Percentiles rank a stretch among this genome's conserved stretches.
Evolutionary conservation across 2,329 filamentous ascomycete species (phyloP).

Genomic region (Hypoxylon sp.): DNA sequence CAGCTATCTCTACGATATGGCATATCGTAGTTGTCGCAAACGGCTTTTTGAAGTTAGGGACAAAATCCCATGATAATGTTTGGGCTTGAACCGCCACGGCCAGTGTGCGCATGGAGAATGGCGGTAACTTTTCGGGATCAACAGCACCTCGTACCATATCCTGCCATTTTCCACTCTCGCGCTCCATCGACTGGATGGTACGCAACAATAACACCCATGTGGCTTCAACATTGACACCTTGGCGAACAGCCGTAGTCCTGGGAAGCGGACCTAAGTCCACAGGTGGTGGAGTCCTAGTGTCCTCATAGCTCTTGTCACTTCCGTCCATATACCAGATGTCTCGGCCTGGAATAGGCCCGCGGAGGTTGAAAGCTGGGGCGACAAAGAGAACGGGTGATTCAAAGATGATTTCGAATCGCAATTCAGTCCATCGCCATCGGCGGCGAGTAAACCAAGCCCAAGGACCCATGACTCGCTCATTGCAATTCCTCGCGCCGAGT

Average conservation of each 20-base stretch:
- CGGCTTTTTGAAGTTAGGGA: slow-evolving; percentile 52
- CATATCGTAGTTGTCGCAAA: slow-evolving; percentile 68
- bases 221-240: slow-evolving; percentile 57
- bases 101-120: slow-evolving; percentile 32
- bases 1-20: slow-evolving; percentile 69
- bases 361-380: slow-evolving; percentile 38
- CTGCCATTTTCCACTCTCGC: slow-evolving; percentile 52
- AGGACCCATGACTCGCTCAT: slow-evolving; percentile 44
- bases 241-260: slow-evolving; percentile 22
- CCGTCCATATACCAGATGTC: slow-evolving; percentile 45
- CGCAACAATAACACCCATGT: slow-evolving; percentile 56
- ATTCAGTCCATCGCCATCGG: slow-evolving; percentile 39
- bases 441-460: slow-evolving; percentile 43
- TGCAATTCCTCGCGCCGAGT: slow-evolving; percentile 40
- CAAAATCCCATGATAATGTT: slow-evolving; percentile 47
- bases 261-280: slow-evolving; percentile 8
- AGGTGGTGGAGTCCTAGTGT: slow-evolving; percentile 34
- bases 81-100: slow-evolving; percentile 47
- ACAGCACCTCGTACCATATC: not conserved
- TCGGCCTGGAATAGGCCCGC: slow-evolving; percentile 35
- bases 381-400: slow-evolving; percentile 48
- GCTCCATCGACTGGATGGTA: slow-evolving; percentile 54
- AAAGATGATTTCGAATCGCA: slow-evolving; percentile 49
- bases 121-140: slow-evolving; percentile 13
- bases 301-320: slow-evolving; percentile 36